phyloP scores from a whole-genome alignment of 768 basidiomycete genomes.

The Xerocomellus intermedius region DNA sequence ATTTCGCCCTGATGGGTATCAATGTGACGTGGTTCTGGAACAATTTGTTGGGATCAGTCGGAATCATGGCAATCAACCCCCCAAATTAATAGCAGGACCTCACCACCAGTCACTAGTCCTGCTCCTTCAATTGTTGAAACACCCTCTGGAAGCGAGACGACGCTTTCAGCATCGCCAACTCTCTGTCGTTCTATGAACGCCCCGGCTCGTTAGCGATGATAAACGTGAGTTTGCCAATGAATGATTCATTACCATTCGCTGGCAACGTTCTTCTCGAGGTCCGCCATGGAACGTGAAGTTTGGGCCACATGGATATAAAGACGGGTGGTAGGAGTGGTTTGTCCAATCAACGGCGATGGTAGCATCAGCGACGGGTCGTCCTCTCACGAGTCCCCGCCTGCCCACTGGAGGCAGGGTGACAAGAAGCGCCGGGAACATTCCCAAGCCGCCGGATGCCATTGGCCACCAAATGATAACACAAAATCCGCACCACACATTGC shows the following conservation, averaged over 20 bases:
- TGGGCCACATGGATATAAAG: conserved; percentile 5
- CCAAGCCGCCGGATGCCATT: neutral
- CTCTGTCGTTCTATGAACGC: conserved; percentile 2
- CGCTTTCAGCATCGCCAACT: neutral
- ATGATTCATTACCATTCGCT: neutral
- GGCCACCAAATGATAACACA: neutral
- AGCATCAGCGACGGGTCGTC: neutral
- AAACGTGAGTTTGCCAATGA: neutral
- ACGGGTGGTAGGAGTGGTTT: neutral
- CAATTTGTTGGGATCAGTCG: neutral
- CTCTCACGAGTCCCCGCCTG: neutral
- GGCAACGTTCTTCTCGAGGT: conserved; percentile 3
- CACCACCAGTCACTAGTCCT: neutral
- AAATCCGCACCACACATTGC: neutral
- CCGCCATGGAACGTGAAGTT: conserved; percentile 9
- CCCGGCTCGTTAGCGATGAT: neutral
- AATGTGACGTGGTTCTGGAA: conserved; percentile 5
- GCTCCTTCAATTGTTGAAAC: neutral
- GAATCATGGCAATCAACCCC: neutral
- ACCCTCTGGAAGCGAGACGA: neutral
- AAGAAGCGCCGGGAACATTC: conserved; percentile 1
- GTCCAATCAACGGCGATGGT: neutral
- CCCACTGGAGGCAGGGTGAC: too few species aligned
- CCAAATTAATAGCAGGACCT: neutral
- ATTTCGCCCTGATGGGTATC: neutral